Evolutionary conservation across 352 stramenopile species (phyloP).

Genomic region (Plasmopara viticola): DNA sequence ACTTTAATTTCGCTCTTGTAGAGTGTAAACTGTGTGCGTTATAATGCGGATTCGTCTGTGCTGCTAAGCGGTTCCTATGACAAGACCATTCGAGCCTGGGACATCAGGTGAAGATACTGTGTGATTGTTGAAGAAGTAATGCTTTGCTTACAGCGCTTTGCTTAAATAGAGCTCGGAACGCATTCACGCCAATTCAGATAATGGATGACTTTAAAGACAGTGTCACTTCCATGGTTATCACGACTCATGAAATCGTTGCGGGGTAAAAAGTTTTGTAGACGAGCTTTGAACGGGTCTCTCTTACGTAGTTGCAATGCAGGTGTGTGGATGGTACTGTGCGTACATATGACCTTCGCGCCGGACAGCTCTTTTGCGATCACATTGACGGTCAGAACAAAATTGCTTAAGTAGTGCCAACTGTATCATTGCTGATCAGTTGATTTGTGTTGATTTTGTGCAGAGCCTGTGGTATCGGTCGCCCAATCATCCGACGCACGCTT

Average conservation of each 20-base stretch:
- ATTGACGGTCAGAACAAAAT: constrained; percentile 39
- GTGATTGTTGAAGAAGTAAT: neutral
- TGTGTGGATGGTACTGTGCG: constrained; percentile 81
- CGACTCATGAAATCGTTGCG: constrained; percentile 74
- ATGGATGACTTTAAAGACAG: constrained; percentile 87
- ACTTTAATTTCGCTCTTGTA: constrained; percentile 14
- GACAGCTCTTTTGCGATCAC: constrained; percentile 60
- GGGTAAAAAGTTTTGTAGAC: constrained; percentile 22
- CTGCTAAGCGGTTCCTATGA: constrained; percentile 85
- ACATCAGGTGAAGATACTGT: constrained; percentile 39
- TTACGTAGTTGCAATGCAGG: constrained; percentile 17
- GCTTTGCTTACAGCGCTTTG: constrained; percentile 2
- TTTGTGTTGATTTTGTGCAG: constrained; percentile 20
- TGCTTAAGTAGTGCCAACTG: neutral
- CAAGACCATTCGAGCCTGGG: constrained; percentile 77
- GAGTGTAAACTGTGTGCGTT: constrained; percentile 82
- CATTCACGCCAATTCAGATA: constrained; percentile 75
- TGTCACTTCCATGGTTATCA: constrained; percentile 76
- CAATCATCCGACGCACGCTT: constrained; percentile 69
- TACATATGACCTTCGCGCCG: constrained; percentile 78
- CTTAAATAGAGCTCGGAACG: constrained; percentile 50
- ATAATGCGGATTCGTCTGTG: constrained; percentile 75
- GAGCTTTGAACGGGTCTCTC: too few species aligned
- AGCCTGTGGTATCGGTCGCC: constrained; percentile 71
- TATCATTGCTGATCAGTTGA: neutral